Conservation (phyloP, 2,329 filamentous ascomycete species). For the Catunica adiposa region DNA sequence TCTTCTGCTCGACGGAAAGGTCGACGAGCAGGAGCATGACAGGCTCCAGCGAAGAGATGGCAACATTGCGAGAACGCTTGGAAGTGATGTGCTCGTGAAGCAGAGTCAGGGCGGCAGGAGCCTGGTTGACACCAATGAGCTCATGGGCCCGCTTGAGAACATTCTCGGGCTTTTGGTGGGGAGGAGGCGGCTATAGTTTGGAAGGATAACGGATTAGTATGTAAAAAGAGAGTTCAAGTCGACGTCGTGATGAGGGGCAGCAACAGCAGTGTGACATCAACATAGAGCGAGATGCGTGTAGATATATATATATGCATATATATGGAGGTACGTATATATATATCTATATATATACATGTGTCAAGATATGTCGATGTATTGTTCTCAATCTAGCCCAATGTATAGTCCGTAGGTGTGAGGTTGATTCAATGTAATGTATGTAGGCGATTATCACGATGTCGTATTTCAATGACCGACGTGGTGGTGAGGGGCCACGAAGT, state of each 20-base stretch:
- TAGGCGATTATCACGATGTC: too few relatives aligned
- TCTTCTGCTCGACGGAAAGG: constrained; percentile 90
- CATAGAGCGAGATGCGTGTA: too few relatives aligned
- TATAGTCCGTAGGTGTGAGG: too few relatives aligned
- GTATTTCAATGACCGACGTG: not conserved
- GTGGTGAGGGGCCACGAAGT: not conserved
- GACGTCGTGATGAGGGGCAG: not conserved
- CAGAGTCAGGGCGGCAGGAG: constrained; percentile 77
- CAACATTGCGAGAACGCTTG: constrained; percentile 92
- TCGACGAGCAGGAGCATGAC: constrained; percentile 97
- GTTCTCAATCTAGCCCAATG: too few relatives aligned
- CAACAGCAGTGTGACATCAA: not conserved
- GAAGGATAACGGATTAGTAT: constrained; percentile 9
- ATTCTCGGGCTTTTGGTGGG: constrained; percentile 97
- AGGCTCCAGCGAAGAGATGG: constrained; percentile 88
- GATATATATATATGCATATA: too few relatives aligned
- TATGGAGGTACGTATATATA: not conserved
- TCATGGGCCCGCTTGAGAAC: constrained; percentile 96
- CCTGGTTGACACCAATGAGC: constrained; percentile 93
- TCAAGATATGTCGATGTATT: not conserved
- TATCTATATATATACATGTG: not conserved
- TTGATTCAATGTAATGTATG: too few relatives aligned
- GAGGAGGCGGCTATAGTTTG: constrained; percentile 62
- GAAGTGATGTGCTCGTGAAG: constrained; percentile 99
- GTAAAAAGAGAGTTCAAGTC: not conserved